phyloP scores from a whole-genome alignment of 257 asterid species.

The Ocimum tenuiflorum region DNA sequence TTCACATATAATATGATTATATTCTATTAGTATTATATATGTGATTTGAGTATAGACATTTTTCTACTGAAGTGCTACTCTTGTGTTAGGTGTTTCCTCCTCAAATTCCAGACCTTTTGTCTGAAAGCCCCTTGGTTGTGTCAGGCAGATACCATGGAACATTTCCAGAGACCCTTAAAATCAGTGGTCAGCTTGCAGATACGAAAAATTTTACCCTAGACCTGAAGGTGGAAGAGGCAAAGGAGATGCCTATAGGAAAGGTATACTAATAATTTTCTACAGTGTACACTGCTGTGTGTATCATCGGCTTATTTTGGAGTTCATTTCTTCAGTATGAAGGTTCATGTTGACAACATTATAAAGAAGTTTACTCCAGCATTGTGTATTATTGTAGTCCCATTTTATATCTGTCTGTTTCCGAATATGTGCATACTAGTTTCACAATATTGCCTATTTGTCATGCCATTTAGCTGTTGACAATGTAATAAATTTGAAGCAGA shows the following conservation, averaged over 20 bases:
- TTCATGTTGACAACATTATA: too few relatives aligned
- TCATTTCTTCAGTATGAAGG: too few relatives aligned
- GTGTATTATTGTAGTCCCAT: too few relatives aligned
- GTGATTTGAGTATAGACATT: constrained; percentile 9
- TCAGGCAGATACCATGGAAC: constrained; percentile 79
- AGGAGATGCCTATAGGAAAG: constrained; percentile 64
- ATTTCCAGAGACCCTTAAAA: constrained; percentile 57
- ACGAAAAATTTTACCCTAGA: constrained; percentile 43
- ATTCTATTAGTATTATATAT: neutral
- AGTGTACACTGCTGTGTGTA: neutral
- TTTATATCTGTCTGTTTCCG: too few relatives aligned
- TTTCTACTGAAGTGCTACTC: constrained; percentile 17
- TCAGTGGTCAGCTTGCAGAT: constrained; percentile 57
- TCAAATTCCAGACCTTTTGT: constrained; percentile 77
- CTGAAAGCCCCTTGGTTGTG: constrained; percentile 63
- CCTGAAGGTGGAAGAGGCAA: constrained; percentile 57
- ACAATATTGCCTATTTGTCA: too few relatives aligned
- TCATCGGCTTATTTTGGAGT: too few relatives aligned
- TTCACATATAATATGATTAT: neutral
- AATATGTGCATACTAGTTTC: too few relatives aligned
- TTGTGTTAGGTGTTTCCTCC: constrained; percentile 69
- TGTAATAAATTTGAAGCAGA: too few relatives aligned
- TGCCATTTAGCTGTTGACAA: too few relatives aligned
- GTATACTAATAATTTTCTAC: constrained; percentile 25
- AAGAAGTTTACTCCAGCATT: too few relatives aligned